Evolutionary conservation across 2,329 filamentous ascomycete genomes (phyloP).

Genomic region (Colletotrichum sp.): DNA sequence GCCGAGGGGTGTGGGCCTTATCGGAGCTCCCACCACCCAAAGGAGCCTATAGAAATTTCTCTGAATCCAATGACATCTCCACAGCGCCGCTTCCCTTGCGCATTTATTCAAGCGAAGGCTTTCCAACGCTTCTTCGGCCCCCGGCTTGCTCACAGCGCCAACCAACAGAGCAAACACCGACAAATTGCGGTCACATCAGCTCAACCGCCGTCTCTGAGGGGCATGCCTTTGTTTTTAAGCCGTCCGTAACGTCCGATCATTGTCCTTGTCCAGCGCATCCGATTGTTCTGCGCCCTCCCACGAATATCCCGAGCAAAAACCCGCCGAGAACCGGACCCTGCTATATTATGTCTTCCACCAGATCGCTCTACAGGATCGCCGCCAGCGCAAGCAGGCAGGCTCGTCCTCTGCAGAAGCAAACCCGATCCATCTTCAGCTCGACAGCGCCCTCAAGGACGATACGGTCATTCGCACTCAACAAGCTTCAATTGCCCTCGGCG

Average conservation of each 20-base stretch:
- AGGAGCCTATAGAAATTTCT: constrained; percentile 21
- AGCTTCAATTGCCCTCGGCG: constrained; percentile 17
- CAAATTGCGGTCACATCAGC: neutral
- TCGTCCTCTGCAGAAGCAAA: constrained; percentile 26
- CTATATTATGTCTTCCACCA: constrained; percentile 3
- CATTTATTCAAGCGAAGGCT: constrained; percentile 11
- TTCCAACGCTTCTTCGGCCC: neutral
- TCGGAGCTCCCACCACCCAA: constrained; percentile 19
- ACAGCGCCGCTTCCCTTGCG: constrained; percentile 1
- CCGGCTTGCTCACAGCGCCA: neutral
- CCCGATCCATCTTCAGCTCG: neutral
- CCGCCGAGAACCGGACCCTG: neutral
- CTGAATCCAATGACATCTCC: constrained; percentile 20
- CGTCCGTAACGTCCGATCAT: neutral
- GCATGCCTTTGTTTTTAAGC: neutral
- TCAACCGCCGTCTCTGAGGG: neutral
- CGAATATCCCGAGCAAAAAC: neutral
- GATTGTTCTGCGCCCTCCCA: neutral
- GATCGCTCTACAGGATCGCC: constrained; percentile 34
- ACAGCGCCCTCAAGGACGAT: neutral
- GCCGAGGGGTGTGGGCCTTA: constrained; percentile 16
- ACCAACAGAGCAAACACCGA: neutral
- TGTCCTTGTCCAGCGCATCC: neutral
- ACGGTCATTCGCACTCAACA: neutral
- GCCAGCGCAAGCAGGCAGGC: constrained; percentile 31